Conservation (phyloP, 805 yeast genomes). For the Phaffomyces opuntiae region DNA sequence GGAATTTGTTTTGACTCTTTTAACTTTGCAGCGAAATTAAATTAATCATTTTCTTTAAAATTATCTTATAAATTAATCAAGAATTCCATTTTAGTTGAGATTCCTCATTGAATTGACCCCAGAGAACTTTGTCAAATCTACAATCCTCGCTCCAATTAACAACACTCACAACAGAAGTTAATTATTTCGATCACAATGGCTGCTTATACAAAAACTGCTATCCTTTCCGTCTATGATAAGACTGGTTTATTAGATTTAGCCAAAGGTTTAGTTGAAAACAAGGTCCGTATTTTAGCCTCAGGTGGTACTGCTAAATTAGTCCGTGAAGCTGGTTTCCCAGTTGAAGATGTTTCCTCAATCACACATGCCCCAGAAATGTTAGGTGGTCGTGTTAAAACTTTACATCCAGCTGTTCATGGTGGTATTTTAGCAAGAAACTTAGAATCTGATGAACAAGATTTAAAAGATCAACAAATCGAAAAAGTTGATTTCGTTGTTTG, state of each 20-base stretch:
- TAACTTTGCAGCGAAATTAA: conserved; percentile 6
- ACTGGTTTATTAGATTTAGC: conserved; percentile 95
- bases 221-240: conserved; percentile 93
- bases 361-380: conserved; percentile 99
- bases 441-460: conserved; percentile 84
- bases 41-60: conserved; percentile 1
- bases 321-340: conserved; percentile 97
- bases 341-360: conserved; percentile 88
- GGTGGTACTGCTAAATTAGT: conserved; percentile 96
- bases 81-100: no score
- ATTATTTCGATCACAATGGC: conserved; percentile 15
- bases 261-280: conserved; percentile 83
- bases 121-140: not conserved
- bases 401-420: conserved; percentile 98
- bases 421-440: conserved; percentile 93
- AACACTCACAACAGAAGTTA: not conserved
- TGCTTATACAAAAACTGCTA: conserved; percentile 71
- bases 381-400: conserved; percentile 96
- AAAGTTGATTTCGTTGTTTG: conserved; percentile 97
- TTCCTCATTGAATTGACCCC: no score
- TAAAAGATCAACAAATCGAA: conserved; percentile 82
- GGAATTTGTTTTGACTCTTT: conserved; percentile 7
- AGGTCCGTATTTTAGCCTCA: conserved; percentile 89
- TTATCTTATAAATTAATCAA: not conserved
- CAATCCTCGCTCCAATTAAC: not conserved